phyloP scores from a whole-genome alignment of 768 basidiomycete species.

The Lactifluus rugatus region DNA sequence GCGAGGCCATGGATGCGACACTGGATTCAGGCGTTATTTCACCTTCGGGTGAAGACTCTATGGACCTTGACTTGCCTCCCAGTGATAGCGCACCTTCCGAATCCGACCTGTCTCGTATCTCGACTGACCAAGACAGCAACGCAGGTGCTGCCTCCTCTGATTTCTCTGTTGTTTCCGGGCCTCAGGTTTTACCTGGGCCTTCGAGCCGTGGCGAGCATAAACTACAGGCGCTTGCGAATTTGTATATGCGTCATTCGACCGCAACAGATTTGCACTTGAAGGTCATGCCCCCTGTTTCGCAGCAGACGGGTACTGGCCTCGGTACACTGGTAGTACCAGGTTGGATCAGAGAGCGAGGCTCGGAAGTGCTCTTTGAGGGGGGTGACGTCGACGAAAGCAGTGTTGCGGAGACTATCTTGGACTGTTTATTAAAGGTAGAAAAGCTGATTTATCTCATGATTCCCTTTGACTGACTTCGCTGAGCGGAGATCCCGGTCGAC shows the following conservation, averaged over 20 bases:
- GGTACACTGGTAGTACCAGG: slow-evolving; percentile 84
- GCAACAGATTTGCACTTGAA: slow-evolving; percentile 64
- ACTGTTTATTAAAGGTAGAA: slow-evolving; percentile 66
- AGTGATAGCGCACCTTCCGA: slow-evolving; percentile 57
- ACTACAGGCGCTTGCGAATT: slow-evolving; percentile 53
- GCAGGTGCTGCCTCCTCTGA: slow-evolving; percentile 45
- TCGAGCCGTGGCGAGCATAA: slow-evolving; percentile 37
- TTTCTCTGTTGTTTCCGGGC: slow-evolving; percentile 44
- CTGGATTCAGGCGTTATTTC: slow-evolving; percentile 18
- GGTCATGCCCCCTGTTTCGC: slow-evolving; percentile 55
- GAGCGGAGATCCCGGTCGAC: slow-evolving; percentile 71
- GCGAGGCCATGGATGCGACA: slow-evolving; percentile 40
- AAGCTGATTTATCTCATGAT: background rate
- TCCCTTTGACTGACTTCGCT: slow-evolving; percentile 8
- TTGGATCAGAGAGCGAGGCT: slow-evolving; percentile 87
- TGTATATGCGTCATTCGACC: slow-evolving; percentile 70
- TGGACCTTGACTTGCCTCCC: slow-evolving; percentile 37
- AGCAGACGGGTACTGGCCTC: slow-evolving; percentile 60
- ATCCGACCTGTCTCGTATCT: slow-evolving; percentile 51
- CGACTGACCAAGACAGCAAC: slow-evolving; percentile 36
- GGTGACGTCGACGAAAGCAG: slow-evolving; percentile 85
- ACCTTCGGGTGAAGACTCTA: slow-evolving; percentile 27
- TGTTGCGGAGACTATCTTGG: slow-evolving; percentile 71
- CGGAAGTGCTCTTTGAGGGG: slow-evolving; percentile 84
- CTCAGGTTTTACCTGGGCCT: slow-evolving; percentile 27